Percentiles rank a stretch among this genome's conserved stretches.
Evolutionary conservation across 495 filamentous ascomycete species (phyloP).

Genomic region (Parachaetomium inaequale): DNA sequence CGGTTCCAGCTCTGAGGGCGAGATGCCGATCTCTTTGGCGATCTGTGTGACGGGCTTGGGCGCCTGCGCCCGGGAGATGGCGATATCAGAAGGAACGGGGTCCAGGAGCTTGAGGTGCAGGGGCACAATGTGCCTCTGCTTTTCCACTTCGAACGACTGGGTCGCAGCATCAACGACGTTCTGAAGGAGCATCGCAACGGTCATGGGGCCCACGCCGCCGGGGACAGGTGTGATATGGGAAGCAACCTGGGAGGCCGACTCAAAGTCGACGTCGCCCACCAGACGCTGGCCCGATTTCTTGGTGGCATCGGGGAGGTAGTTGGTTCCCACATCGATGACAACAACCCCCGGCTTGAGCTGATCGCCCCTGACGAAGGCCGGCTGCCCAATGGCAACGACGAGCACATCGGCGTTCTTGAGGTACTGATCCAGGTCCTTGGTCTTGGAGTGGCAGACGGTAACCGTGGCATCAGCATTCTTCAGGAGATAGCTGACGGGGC

Average conservation of each 20-base stretch:
- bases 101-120: conserved; percentile 68
- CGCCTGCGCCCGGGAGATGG: conserved; percentile 80
- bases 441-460: conserved; percentile 91
- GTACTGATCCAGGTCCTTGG: conserved; percentile 63
- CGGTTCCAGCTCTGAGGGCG: conserved; percentile 79
- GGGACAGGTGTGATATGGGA: conserved; percentile 97
- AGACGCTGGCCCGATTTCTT: conserved; percentile 90
- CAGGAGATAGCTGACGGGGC: conserved; percentile 89
- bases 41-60: conserved; percentile 84
- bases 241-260: conserved; percentile 77
- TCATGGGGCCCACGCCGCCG: conserved; percentile 97
- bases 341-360: conserved; percentile 92
- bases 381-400: conserved; percentile 85
- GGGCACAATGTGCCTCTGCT: conserved; percentile 68
- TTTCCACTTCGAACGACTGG: conserved; percentile 75
- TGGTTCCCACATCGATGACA: conserved; percentile 96
- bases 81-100: conserved; percentile 91
- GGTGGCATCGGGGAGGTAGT: conserved; percentile 89
- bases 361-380: conserved; percentile 85
- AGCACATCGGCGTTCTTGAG: conserved; percentile 85
- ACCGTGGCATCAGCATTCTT: conserved; percentile 96
- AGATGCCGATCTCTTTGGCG: conserved; percentile 84
- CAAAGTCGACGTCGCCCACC: conserved; percentile 95
- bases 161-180: conserved; percentile 86
- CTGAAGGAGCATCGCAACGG: conserved; percentile 92